A percentile compares a stretch with the other conserved stretches of the same genome.
Conservation (phyloP, 176 grass and related monocot genomes). For the Aegilops umbellulata region DNA sequence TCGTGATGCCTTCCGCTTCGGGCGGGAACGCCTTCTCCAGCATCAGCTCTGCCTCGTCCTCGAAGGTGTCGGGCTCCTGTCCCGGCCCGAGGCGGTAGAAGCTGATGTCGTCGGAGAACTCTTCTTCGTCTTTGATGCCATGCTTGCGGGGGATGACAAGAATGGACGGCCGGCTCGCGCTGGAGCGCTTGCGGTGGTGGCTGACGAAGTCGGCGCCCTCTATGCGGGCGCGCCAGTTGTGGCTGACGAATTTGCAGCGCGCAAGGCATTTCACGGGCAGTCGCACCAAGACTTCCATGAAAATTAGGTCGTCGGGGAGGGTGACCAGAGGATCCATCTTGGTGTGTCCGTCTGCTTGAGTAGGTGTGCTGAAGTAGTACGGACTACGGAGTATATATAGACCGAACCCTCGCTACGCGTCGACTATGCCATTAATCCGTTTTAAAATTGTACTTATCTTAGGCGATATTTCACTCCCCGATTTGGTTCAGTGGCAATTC, state of each 20-base stretch:
- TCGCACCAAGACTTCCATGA: constrained; percentile 2
- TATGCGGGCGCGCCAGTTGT: background rate
- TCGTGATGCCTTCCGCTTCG: background rate
- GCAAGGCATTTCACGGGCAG: background rate
- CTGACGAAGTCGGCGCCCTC: background rate
- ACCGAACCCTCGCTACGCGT: no score
- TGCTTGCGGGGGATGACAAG: background rate
- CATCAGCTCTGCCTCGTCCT: background rate
- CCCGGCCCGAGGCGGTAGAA: background rate
- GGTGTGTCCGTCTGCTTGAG: background rate
- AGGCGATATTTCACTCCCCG: no score
- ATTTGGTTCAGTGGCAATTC: no score
- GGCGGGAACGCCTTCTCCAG: background rate
- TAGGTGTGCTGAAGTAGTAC: no score
- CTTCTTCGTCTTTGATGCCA: accelerated
- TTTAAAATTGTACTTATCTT: no score
- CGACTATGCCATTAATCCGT: no score
- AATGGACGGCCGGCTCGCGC: background rate
- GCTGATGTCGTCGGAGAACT: background rate
- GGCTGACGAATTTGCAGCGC: background rate
- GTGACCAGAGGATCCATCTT: background rate
- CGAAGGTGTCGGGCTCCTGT: no score
- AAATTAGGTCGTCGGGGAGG: background rate
- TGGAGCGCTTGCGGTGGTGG: background rate
- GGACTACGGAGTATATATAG: no score